These are phyloP conservation scores for Candida bentonensis DNA, from an alignment of 805 yeast genomes.

Conservation along the genomic window DNA sequence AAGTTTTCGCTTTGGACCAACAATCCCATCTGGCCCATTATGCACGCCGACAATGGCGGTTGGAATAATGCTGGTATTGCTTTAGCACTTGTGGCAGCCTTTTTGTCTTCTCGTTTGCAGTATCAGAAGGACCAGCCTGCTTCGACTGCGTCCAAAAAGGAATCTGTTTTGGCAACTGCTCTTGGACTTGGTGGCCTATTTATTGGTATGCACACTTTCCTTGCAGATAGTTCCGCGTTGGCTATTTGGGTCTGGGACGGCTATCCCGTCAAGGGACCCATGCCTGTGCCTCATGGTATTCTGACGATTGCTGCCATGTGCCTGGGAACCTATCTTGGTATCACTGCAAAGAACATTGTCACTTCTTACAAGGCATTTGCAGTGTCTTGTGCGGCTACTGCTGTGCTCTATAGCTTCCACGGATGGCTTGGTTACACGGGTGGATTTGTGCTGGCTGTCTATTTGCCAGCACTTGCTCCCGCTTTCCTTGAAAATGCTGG, in stretches of 20 bases:
- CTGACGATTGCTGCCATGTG: slow-evolving; percentile 43
- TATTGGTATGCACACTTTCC: slow-evolving; percentile 56
- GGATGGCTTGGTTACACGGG: slow-evolving; percentile 72
- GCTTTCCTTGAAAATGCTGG: slow-evolving; percentile 43
- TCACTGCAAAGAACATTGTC: slow-evolving; percentile 16
- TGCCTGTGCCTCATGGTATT: slow-evolving; percentile 75
- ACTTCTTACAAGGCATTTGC: slow-evolving; percentile 23
- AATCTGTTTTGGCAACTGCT: slow-evolving; percentile 32
- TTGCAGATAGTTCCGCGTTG: slow-evolving; percentile 74
- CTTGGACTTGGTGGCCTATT: slow-evolving; percentile 66
- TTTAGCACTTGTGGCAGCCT: slow-evolving; percentile 49
- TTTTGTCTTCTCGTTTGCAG: slow-evolving; percentile 36
- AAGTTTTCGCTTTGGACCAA: slow-evolving; percentile 70
- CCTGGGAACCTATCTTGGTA: slow-evolving; percentile 39
- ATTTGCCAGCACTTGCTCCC: slow-evolving; percentile 49
- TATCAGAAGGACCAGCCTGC: slow-evolving; percentile 9
- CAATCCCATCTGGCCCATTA: slow-evolving; percentile 93
- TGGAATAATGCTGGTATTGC: slow-evolving; percentile 56
- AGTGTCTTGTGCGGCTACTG: slow-evolving; percentile 36
- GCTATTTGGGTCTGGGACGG: slow-evolving; percentile 98
- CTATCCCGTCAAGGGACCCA: slow-evolving; percentile 72
- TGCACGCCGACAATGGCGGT: slow-evolving; percentile 80
- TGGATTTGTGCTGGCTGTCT: slow-evolving; percentile 46
- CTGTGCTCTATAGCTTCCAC: slow-evolving; percentile 33
- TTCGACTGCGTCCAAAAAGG: slow-evolving; percentile 11